These are phyloP conservation scores for Adansonia madagascariensis DNA, from an alignment of 441 rosid species.

Conservation along the genomic window DNA sequence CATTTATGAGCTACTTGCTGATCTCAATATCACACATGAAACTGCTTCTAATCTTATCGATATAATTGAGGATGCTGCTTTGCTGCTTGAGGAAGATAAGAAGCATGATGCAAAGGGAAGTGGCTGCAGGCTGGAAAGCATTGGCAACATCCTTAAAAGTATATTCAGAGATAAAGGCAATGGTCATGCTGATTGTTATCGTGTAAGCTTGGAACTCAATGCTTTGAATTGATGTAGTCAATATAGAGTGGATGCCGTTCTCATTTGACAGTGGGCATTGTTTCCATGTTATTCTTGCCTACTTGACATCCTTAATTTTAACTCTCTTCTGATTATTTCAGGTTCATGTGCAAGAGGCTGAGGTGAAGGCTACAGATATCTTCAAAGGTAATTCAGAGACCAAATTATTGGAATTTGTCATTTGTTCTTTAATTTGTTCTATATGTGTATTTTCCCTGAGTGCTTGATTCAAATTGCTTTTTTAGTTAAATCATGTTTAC, in stretches of 20 bases:
- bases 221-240: slow-evolving; percentile 15
- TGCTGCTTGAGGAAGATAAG: slow-evolving; percentile 79
- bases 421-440: neutral
- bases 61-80: slow-evolving; percentile 74
- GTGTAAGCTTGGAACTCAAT: slow-evolving; percentile 58
- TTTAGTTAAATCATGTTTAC: slow-evolving; percentile 9
- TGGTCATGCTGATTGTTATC: slow-evolving; percentile 70
- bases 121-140: slow-evolving; percentile 76
- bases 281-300: neutral
- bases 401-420: slow-evolving; percentile 13
- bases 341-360: slow-evolving; percentile 90
- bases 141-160: slow-evolving; percentile 68
- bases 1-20: slow-evolving; percentile 79
- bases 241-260: too few relatives aligned
- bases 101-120: slow-evolving; percentile 50
- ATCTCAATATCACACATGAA: slow-evolving; percentile 75
- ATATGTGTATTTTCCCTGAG: slow-evolving; percentile 24
- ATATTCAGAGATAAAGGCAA: slow-evolving; percentile 70
- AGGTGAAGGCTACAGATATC: slow-evolving; percentile 54
- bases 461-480: slow-evolving; percentile 28
- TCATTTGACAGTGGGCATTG: neutral
- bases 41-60: slow-evolving; percentile 76
- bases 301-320: slow-evolving; percentile 27
- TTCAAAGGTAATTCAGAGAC: slow-evolving; percentile 57
- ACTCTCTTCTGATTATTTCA: slow-evolving; percentile 38